phyloP scores from a whole-genome alignment of 2,329 filamentous ascomycete genomes.

The Phialophora expanda region DNA sequence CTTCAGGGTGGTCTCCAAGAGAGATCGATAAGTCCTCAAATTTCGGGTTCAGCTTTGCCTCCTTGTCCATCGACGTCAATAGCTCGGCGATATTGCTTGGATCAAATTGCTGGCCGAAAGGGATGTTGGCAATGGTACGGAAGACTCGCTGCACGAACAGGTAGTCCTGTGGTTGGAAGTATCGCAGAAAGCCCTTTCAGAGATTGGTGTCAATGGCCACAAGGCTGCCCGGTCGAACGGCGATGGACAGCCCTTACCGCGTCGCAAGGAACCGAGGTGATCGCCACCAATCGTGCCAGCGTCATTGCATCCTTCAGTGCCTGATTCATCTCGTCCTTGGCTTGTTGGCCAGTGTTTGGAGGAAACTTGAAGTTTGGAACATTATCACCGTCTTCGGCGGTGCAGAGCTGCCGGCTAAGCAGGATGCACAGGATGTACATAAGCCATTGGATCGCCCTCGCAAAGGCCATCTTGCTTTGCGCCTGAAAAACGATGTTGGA shows the following conservation, averaged over 20 bases:
- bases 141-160: slow-evolving; percentile 23
- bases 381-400: not conserved
- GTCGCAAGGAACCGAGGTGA: slow-evolving; percentile 2
- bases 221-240: not conserved
- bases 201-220: not conserved
- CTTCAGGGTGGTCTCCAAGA: slow-evolving; percentile 4
- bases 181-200: slow-evolving; percentile 17
- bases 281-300: not conserved
- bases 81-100: not conserved
- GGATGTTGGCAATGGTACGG: slow-evolving; percentile 24
- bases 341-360: not conserved
- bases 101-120: slow-evolving; percentile 13
- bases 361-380: not conserved
- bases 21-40: slow-evolving; percentile 12
- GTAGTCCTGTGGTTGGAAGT: slow-evolving; percentile 14
- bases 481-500: not conserved
- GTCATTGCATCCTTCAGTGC: slow-evolving; percentile 5
- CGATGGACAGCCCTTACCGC: not conserved
- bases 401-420: not conserved
- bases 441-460: not conserved
- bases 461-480: not conserved
- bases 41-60: slow-evolving; percentile 2
- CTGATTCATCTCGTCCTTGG: slow-evolving; percentile 1
- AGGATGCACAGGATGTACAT: not conserved
- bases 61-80: not conserved